Evolutionary conservation across 1,284 basidiomycete species (phyloP).

Genomic region (Ustilago cynodontis): DNA sequence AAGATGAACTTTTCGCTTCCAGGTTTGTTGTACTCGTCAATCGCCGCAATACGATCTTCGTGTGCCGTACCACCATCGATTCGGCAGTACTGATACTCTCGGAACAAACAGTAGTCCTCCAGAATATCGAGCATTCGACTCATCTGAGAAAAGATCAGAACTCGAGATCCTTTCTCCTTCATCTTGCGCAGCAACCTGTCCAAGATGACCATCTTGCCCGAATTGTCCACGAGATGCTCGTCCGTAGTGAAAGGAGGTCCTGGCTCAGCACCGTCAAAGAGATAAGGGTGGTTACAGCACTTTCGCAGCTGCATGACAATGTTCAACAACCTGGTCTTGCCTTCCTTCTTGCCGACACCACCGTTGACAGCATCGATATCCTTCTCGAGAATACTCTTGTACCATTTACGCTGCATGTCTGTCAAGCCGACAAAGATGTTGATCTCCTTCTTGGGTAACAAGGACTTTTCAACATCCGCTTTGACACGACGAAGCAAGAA

Average conservation of each 20-base stretch:
- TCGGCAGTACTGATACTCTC: constrained; percentile 87
- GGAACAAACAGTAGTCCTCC: constrained; percentile 96
- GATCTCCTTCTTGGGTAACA: constrained; percentile 98
- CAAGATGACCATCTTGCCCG: constrained; percentile 96
- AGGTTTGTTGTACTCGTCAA: constrained; percentile 98
- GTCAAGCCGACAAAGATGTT: constrained; percentile 98
- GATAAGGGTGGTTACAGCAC: constrained; percentile 76
- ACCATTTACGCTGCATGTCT: constrained; percentile 98
- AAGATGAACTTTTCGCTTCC: constrained; percentile 97
- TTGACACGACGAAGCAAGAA: constrained; percentile 96
- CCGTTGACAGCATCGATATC: constrained; percentile 97
- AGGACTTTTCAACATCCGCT: constrained; percentile 94
- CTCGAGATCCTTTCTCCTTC: constrained; percentile 92
- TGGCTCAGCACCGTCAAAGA: constrained; percentile 77
- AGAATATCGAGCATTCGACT: constrained; percentile 93
- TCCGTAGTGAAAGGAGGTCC: constrained; percentile 98
- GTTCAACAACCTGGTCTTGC: constrained; percentile 96
- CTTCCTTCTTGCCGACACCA: constrained; percentile 84
- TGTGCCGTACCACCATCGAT: constrained; percentile 96
- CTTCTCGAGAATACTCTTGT: constrained; percentile 84
- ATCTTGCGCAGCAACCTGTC: constrained; percentile 88
- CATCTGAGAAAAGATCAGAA: constrained; percentile 99
- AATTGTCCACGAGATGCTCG: constrained; percentile 93
- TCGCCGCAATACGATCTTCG: constrained; percentile 93
- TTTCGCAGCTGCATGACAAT: constrained; percentile 95